Base-by-base conservation (phyloP, 2,329 filamentous ascomycete genomes). In the Diaporthe amygdali region DNA sequence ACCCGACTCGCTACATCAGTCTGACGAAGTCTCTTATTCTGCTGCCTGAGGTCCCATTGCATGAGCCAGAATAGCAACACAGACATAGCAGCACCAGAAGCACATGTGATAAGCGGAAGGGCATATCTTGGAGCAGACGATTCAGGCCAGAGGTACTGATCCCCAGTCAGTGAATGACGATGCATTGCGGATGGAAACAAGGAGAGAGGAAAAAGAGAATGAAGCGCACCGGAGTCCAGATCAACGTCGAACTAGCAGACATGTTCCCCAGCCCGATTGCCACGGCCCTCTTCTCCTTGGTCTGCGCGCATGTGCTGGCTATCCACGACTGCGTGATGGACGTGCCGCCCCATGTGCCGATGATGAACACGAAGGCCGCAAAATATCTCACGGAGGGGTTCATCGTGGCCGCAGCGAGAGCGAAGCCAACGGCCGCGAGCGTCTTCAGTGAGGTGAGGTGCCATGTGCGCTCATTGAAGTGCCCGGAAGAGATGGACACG, bases 401-500 rank as follows among this genome's bases (percentile, higher is more conserved):
- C 70, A 79, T 47, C 49, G 78, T 70, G 52, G 76, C 59, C 72
- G 71, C 73, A 10, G 74, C 74, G 3, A 77, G 69, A 14, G 82
- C 68, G 73, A 83, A 84, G 1, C 84, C 83, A 5, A 81, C 69
- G 0, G 84, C 78, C 1, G 83, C 84, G 37, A 83, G 69, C 3
- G 77, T 52, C 67, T 85, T 85, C 10, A 81, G 80, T 9, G 79
- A 68, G 0, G 83, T 84, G 30, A 84, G 82, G 72, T 86, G 85
- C 83, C 82, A 86, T 0, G 84, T 85, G 25, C 84, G 80, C 72
- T 86, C 85, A 67, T 86, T 84, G 74, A 82, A 81, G 5, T 79
- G 80, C 0, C 85, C 87, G 0, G 84, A 86, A 10, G 79, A 84
- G 79, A 76, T 79, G 30, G 52, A 66, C 30, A 71, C 0, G 77